phyloP scores from a whole-genome alignment of 1,284 basidiomycete genomes.

The Rhizopogon parksii region DNA sequence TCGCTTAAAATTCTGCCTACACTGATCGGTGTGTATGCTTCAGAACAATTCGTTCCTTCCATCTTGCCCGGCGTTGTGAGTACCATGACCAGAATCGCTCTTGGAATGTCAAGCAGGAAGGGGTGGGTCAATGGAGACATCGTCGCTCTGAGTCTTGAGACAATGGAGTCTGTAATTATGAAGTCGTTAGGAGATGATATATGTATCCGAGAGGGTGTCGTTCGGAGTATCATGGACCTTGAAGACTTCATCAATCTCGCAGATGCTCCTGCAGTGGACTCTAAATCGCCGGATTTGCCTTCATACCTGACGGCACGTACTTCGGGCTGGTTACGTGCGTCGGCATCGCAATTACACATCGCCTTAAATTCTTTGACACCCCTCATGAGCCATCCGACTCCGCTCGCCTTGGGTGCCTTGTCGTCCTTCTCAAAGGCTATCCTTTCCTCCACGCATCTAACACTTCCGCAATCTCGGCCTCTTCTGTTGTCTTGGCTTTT shows the following conservation, averaged over 20 bases:
- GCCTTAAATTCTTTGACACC: slow-evolving; percentile 57
- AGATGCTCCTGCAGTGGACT: slow-evolving; percentile 12
- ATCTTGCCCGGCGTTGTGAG: slow-evolving; percentile 81
- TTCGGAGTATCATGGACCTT: slow-evolving; percentile 48
- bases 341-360: slow-evolving; percentile 63
- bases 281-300: slow-evolving; percentile 13
- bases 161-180: slow-evolving; percentile 51
- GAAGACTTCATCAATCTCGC: slow-evolving; percentile 48
- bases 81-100: slow-evolving; percentile 60
- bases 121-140: slow-evolving; percentile 61
- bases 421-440: slow-evolving; percentile 48
- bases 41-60: slow-evolving; percentile 57
- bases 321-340: slow-evolving; percentile 54
- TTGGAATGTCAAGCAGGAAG: slow-evolving; percentile 46
- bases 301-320: slow-evolving; percentile 45
- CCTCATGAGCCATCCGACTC: slow-evolving; percentile 59
- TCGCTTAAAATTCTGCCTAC: slow-evolving; percentile 57
- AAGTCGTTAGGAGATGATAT: slow-evolving; percentile 57
- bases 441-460: slow-evolving; percentile 46
- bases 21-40: slow-evolving; percentile 57
- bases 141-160: slow-evolving; percentile 51
- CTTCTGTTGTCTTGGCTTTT: slow-evolving; percentile 58
- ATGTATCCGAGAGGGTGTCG: slow-evolving; percentile 55
- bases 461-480: slow-evolving; percentile 58
- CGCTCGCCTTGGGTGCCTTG: slow-evolving; percentile 53